Evolutionary conservation across 1,284 basidiomycete species (phyloP).

Genomic region (Cronartium quercuum): DNA sequence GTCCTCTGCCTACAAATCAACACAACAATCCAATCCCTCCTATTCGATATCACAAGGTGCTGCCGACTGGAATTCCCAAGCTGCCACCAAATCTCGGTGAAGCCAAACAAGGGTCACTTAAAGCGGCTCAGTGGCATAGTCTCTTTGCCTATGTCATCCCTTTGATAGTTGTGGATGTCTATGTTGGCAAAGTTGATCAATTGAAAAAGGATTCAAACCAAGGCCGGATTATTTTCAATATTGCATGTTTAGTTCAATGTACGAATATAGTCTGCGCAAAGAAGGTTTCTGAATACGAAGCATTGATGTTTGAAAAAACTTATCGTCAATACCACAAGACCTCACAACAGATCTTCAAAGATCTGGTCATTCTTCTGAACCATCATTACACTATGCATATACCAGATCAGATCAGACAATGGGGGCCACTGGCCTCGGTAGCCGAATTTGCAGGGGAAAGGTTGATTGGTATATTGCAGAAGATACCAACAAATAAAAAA

Average conservation of each 20-base stretch:
- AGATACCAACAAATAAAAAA: conserved; percentile 22
- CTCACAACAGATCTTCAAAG: background rate
- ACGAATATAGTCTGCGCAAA: conserved; percentile 12
- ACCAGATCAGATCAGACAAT: conserved; percentile 6
- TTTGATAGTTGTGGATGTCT: conserved; percentile 16
- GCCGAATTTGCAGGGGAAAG: conserved; percentile 18
- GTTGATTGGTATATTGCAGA: conserved; percentile 27
- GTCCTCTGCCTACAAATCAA: background rate
- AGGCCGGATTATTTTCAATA: conserved; percentile 7
- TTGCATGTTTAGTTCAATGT: background rate
- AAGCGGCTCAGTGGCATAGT: conserved; percentile 20
- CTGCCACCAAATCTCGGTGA: conserved; percentile 15
- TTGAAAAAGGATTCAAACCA: background rate
- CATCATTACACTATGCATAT: conserved; percentile 20
- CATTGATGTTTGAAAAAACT: background rate
- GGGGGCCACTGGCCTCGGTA: conserved; percentile 11
- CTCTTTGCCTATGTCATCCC: conserved; percentile 23
- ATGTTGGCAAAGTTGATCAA: conserved; percentile 3
- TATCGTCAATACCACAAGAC: conserved; percentile 8
- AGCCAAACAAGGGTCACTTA: conserved; percentile 13
- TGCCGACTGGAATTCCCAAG: conserved; percentile 4
- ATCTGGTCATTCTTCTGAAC: conserved; percentile 7
- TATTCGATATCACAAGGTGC: background rate
- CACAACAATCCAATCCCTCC: background rate
- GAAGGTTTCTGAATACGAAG: background rate